Conservation (phyloP, 805 yeast genomes). For the Wickerhamomyces silvicola region DNA sequence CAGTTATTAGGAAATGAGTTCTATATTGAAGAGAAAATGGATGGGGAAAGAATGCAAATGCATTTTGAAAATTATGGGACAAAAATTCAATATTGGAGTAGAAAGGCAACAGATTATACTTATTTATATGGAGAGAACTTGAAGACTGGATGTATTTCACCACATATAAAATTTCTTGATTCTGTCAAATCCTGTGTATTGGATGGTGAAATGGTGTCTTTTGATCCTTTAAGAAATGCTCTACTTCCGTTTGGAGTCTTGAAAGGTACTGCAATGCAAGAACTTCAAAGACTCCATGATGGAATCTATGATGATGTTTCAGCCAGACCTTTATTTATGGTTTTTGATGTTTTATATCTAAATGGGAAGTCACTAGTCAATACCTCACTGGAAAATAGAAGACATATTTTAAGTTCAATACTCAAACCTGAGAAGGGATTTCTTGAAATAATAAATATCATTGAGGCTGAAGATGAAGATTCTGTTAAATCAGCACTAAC, state of each 20-base stretch:
- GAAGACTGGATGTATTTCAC: conserved; percentile 48
- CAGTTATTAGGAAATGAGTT: conserved; percentile 41
- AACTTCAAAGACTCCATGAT: conserved; percentile 35
- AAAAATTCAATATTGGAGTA: conserved; percentile 34
- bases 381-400: conserved; percentile 50
- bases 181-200: conserved; percentile 36
- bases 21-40: conserved; percentile 83
- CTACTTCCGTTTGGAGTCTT: conserved; percentile 79
- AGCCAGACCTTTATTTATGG: conserved; percentile 50
- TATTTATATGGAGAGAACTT: conserved; percentile 54
- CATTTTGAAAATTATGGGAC: conserved; percentile 50
- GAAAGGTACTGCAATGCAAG: conserved; percentile 60
- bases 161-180: conserved; percentile 34
- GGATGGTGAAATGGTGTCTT: conserved; percentile 94
- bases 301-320: conserved; percentile 26
- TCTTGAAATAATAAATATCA: conserved; percentile 42
- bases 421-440: conserved; percentile 32
- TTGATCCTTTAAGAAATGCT: conserved; percentile 50
- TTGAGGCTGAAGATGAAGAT: conserved; percentile 34
- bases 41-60: conserved; percentile 83
- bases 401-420: conserved; percentile 39
- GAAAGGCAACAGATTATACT: conserved; percentile 71
- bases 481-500: conserved; percentile 54
- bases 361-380: conserved; percentile 61
- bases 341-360: conserved; percentile 66